Conservation (phyloP, 768 basidiomycete genomes). For the Vishniacozyma victoriae region DNA sequence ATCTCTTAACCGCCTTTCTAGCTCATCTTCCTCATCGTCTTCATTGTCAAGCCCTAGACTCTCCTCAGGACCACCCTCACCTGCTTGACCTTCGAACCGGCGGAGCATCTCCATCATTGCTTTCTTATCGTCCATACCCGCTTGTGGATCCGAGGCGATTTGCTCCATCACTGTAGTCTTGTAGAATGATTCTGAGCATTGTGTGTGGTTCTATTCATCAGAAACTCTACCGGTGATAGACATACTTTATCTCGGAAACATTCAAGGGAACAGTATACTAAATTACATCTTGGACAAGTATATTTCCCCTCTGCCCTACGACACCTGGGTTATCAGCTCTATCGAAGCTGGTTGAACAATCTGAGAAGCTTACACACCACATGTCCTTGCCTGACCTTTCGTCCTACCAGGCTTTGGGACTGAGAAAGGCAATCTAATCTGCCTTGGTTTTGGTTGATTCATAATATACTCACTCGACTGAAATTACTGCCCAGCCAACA, state of each 20-base stretch:
- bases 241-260: conserved; percentile 33
- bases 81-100: conserved; percentile 32
- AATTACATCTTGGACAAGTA: conserved; percentile 41
- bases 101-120: conserved; percentile 43
- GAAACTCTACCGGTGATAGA: conserved; percentile 1
- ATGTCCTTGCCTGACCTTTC: conserved; percentile 10
- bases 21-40: conserved; percentile 37
- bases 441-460: conserved; percentile 28
- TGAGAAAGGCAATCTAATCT: conserved; percentile 35
- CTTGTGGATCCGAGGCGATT: conserved; percentile 43
- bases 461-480: too few species aligned
- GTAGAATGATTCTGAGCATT: conserved; percentile 43
- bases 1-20: conserved; percentile 18
- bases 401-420: conserved; percentile 28
- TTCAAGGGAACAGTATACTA: conserved; percentile 29
- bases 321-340: conserved; percentile 16
- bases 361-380: conserved; percentile 29
- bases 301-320: conserved; percentile 33
- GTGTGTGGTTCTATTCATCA: conserved; percentile 23
- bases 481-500: too few species aligned
- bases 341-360: background rate
- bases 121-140: conserved; percentile 42
- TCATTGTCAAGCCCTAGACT: conserved; percentile 16
- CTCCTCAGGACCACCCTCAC: conserved; percentile 14
- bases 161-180: conserved; percentile 26